Conservation (phyloP, 345 rosid species). For the Ceriops tagal region DNA sequence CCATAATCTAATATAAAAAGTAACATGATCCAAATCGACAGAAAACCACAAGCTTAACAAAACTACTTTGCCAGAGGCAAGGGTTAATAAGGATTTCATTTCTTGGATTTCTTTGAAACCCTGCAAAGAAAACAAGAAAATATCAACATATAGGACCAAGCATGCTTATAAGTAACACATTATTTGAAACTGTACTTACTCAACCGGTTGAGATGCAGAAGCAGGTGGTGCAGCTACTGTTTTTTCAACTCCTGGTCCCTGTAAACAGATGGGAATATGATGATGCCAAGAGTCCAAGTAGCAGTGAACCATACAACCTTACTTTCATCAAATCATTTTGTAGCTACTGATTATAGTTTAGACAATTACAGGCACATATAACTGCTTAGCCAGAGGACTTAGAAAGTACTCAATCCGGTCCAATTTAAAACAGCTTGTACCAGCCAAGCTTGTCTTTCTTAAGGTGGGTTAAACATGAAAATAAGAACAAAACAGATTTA, state of each 20-base stretch:
- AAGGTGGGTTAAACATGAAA: too few species aligned
- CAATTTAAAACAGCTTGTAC: too few species aligned
- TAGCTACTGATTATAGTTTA: too few species aligned
- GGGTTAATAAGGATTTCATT: slow-evolving; percentile 2
- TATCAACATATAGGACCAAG: background rate
- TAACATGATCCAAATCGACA: slow-evolving; percentile 1
- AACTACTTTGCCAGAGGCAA: slow-evolving; percentile 11
- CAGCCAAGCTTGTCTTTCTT: too few species aligned
- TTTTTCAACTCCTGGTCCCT: slow-evolving; percentile 25
- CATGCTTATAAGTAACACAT: background rate
- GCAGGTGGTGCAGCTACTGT: slow-evolving; percentile 21
- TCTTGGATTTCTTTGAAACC: slow-evolving; percentile 23
- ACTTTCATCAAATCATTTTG: too few species aligned
- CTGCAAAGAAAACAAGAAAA: background rate
- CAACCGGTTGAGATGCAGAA: slow-evolving; percentile 12
- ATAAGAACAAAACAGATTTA: too few species aligned
- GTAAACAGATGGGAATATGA: background rate
- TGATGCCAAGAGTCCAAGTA: background rate
- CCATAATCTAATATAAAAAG: background rate
- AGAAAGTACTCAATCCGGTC: too few species aligned
- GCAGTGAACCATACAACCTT: too few species aligned
- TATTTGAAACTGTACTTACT: slow-evolving; percentile 9
- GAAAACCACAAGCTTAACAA: slow-evolving; percentile 2
- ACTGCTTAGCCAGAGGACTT: too few species aligned
- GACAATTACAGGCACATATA: too few species aligned